Evolutionary conservation across 257 asterid species (phyloP), one percentile per base, ranked within the genome.

Genomic region (Penstemon barbatus): DNA sequence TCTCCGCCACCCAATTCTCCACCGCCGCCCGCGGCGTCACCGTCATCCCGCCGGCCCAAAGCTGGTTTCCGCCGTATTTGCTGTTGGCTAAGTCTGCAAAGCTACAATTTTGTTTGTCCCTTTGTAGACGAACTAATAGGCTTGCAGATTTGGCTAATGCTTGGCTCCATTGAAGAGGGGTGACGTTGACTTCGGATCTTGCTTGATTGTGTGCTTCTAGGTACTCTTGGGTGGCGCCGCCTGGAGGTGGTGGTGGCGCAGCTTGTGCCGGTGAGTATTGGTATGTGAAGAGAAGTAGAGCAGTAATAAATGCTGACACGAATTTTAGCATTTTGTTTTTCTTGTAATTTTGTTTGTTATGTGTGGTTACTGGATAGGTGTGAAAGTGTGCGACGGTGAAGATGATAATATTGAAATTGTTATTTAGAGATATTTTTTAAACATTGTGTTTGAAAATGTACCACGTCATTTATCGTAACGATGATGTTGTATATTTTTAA

Each of bases 11-110:
- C 99, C 99, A 93, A 1, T 66, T 44, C 77, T 74, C 97, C 59
- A 90, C 99, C 48, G 78, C 97, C 54, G 13, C 63, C 7, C 83
- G 75, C 13, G 95, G 91, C 62, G 91, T 15, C 37, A 73, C 72
- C 45, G 44, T 43, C 18, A 46, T 3, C 0, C 96, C 96, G 70
- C 95, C 55, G 25, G 97, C 79, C 88, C 84, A 79, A 6, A 83
- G 77, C 83, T 93, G 99, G 79, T 93, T 90, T 3, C 87, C 95
- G 58, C 99, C 99, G 81, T 79, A 90, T 5, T 46, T 46, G 76
- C 89, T 80, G 51, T 66, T 71, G 41, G 72, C 13, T 57, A 88
- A 68, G 63, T 90, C 46, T 0, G 96, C 99, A 41, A 93, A 93
- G 45, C 65, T 74, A 83, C 99, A 93, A 63, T 81, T 82, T 4